phyloP scores from a whole-genome alignment of 2,329 filamentous ascomycete genomes.

The Colletotrichum tropicale region DNA sequence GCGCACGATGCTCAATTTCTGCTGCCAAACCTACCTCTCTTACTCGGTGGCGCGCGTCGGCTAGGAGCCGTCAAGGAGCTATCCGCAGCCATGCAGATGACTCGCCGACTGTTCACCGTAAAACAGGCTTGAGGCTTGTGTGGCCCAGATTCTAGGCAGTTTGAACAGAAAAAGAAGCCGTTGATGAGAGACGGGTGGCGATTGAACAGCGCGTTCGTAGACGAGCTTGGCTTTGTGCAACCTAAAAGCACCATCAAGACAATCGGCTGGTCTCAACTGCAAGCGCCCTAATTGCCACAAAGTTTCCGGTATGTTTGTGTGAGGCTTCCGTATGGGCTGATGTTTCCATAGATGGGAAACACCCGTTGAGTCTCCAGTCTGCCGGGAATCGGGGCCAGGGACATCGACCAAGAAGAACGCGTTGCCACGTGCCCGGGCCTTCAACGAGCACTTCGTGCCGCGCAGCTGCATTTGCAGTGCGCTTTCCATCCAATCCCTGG shows the following conservation, averaged over 20 bases:
- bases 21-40: conserved; percentile 3
- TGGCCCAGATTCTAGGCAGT: neutral
- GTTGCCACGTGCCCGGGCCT: conserved; percentile 4
- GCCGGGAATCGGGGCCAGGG: neutral
- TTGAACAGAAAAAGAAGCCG: neutral
- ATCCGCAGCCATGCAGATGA: neutral
- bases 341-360: neutral
- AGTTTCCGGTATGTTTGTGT: neutral
- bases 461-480: neutral
- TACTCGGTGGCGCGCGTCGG: neutral
- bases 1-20: neutral
- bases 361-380: conserved; percentile 2
- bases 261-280: neutral
- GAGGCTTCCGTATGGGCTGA: conserved; percentile 2
- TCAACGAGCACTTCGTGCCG: neutral
- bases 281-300: neutral
- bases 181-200: neutral
- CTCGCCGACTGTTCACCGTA: conserved; percentile 1
- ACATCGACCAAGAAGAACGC: neutral
- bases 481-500: neutral
- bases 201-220: neutral
- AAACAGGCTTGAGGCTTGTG: neutral
- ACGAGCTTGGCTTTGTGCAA: neutral
- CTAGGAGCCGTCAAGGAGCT: neutral
- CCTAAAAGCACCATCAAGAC: conserved; percentile 1